Evolutionary conservation across 306 rosid species (phyloP).

Genomic region (Begonia loranthoides): DNA sequence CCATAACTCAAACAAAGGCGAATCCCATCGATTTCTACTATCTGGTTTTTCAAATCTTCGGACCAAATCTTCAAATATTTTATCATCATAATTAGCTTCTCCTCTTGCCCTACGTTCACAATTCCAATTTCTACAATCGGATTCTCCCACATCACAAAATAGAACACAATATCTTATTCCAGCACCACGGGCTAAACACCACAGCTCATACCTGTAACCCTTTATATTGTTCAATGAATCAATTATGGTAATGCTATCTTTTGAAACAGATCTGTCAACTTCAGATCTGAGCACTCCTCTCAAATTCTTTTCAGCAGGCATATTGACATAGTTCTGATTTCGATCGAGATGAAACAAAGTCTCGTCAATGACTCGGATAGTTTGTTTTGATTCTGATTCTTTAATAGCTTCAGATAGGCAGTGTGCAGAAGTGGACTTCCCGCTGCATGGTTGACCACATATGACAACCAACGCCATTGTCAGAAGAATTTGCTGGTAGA

Average conservation of each 20-base stretch:
- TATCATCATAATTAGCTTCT: constrained; percentile 43
- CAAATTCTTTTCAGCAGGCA: constrained; percentile 85
- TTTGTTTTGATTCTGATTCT: constrained; percentile 39
- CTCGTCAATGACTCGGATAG: constrained; percentile 59
- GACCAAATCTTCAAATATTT: constrained; percentile 64
- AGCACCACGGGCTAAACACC: constrained; percentile 92
- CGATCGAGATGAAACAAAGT: constrained; percentile 69
- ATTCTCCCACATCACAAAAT: constrained; percentile 61
- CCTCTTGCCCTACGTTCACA: constrained; percentile 58
- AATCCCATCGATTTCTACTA: constrained; percentile 88
- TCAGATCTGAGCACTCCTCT: constrained; percentile 88
- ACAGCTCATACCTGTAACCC: constrained; percentile 85
- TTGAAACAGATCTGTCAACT: constrained; percentile 73
- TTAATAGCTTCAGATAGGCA: constrained; percentile 51
- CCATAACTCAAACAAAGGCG: constrained; percentile 77
- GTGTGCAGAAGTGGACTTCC: constrained; percentile 51
- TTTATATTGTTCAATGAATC: constrained; percentile 87
- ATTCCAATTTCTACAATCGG: constrained; percentile 66
- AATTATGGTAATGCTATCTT: constrained; percentile 50
- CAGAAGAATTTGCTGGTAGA: too few relatives aligned
- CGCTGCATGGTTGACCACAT: constrained; percentile 91
- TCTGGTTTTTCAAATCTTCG: constrained; percentile 86
- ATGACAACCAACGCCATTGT: constrained; percentile 87
- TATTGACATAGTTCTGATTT: constrained; percentile 66
- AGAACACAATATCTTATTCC: constrained; percentile 83